Percentiles rank a stretch among this genome's conserved stretches.
phyloP scores from a whole-genome alignment of 2,329 filamentous ascomycete species.

The Ampelomyces quisqualis region DNA sequence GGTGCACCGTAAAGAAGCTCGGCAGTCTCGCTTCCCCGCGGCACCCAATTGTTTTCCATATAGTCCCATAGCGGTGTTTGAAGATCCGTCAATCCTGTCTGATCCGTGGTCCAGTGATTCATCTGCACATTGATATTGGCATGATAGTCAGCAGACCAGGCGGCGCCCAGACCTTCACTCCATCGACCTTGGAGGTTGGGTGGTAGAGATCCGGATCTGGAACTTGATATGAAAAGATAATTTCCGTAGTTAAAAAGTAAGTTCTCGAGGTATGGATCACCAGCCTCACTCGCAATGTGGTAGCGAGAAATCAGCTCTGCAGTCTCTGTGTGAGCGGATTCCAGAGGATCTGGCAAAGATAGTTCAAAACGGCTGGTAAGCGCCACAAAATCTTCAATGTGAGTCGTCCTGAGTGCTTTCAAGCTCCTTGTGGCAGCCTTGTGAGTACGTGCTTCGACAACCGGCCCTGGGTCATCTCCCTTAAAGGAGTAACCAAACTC shows the following conservation, averaged over 20 bases:
- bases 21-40: constrained; percentile 56
- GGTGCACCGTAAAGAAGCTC: constrained; percentile 54
- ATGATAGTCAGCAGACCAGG: constrained; percentile 60
- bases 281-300: constrained; percentile 21
- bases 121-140: constrained; percentile 63
- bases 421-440: constrained; percentile 41
- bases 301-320: constrained; percentile 35
- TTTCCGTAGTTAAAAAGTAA: constrained; percentile 57
- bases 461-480: constrained; percentile 48
- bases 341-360: constrained; percentile 48
- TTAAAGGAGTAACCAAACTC: constrained; percentile 51
- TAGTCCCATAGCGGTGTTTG: constrained; percentile 55
- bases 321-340: constrained; percentile 47
- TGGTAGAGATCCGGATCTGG: constrained; percentile 53
- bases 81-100: constrained; percentile 53
- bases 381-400: constrained; percentile 48
- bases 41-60: constrained; percentile 56
- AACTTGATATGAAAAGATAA: constrained; percentile 58
- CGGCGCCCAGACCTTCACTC: constrained; percentile 49
- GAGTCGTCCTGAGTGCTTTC: constrained; percentile 34
- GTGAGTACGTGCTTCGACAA: constrained; percentile 41
- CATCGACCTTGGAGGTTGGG: constrained; percentile 60
- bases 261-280: constrained; percentile 56
- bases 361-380: constrained; percentile 48
- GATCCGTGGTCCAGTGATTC: constrained; percentile 60